Evolutionary conservation across 306 rosid species (phyloP).

Genomic region (Cucumis hystrix): DNA sequence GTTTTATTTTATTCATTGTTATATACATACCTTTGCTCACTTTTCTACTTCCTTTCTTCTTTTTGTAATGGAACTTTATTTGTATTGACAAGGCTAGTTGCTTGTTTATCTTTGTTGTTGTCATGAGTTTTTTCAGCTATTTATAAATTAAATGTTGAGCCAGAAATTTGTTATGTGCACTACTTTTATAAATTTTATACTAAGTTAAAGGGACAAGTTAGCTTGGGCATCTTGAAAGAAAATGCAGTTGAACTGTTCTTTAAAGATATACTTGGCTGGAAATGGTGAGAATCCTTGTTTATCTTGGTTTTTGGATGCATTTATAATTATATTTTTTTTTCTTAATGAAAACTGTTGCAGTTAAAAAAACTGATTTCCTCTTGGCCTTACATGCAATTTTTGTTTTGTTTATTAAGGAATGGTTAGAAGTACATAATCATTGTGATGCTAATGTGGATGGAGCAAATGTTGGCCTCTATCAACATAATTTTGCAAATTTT

Average conservation of each 20-base stretch:
- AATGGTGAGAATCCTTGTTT: neutral
- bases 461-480: no score
- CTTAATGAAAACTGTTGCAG: no score
- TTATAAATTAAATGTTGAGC: neutral
- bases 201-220: constrained; percentile 18
- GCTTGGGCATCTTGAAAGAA: constrained; percentile 29
- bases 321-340: no score
- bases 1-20: no score
- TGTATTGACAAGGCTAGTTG: neutral
- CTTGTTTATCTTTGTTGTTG: neutral
- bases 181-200: constrained; percentile 17
- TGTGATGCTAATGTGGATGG: no score
- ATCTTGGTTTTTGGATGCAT: no score
- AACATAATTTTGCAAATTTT: no score
- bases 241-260: constrained; percentile 36
- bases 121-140: neutral
- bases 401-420: no score
- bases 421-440: no score
- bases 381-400: no score
- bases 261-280: constrained; percentile 20
- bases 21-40: neutral
- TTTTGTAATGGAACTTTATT: neutral
- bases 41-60: neutral
- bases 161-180: constrained; percentile 13
- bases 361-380: no score